Percentiles rank a stretch among this genome's conserved stretches.
Conservation (phyloP, 768 basidiomycete species). For the Gloeostereum incarnatum region DNA sequence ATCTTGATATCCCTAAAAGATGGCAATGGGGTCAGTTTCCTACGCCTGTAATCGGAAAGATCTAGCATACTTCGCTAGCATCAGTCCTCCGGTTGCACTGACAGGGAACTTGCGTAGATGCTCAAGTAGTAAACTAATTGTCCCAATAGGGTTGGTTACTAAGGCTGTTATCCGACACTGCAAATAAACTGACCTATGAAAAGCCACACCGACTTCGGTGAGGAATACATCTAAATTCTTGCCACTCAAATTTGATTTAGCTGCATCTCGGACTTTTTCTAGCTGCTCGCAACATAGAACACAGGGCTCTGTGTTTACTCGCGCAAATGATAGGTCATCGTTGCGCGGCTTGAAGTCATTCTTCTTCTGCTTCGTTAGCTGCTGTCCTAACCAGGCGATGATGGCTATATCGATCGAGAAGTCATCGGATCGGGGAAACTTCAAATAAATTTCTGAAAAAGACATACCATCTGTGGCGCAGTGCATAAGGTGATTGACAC, state of each 20-base stretch:
- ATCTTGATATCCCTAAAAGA: constrained; percentile 79
- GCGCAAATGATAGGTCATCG: constrained; percentile 90
- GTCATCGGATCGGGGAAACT: too few relatives aligned
- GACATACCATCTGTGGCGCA: constrained; percentile 71
- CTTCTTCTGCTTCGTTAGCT: constrained; percentile 88
- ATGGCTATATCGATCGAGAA: constrained; percentile 35
- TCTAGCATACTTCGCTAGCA: constrained; percentile 85
- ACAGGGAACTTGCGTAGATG: constrained; percentile 96
- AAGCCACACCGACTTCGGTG: constrained; percentile 88
- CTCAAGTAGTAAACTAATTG: constrained; percentile 81
- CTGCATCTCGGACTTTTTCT: constrained; percentile 71
- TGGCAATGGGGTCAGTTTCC: not conserved
- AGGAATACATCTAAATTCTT: constrained; percentile 91
- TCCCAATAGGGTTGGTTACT: too few relatives aligned
- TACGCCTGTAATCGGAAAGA: not conserved
- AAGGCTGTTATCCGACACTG: constrained; percentile 2
- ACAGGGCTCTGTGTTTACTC: constrained; percentile 94
- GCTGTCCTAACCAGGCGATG: constrained; percentile 61
- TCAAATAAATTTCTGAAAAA: not conserved
- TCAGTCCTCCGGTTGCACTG: constrained; percentile 91
- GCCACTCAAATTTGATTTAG: constrained; percentile 72
- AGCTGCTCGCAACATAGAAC: constrained; percentile 76
- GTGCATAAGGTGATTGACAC: constrained; percentile 72
- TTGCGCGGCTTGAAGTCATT: constrained; percentile 96
- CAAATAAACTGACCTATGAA: constrained; percentile 59